Base-by-base conservation (phyloP, 352 stramenopile genomes). In the Thalassiosira allenii region DNA sequence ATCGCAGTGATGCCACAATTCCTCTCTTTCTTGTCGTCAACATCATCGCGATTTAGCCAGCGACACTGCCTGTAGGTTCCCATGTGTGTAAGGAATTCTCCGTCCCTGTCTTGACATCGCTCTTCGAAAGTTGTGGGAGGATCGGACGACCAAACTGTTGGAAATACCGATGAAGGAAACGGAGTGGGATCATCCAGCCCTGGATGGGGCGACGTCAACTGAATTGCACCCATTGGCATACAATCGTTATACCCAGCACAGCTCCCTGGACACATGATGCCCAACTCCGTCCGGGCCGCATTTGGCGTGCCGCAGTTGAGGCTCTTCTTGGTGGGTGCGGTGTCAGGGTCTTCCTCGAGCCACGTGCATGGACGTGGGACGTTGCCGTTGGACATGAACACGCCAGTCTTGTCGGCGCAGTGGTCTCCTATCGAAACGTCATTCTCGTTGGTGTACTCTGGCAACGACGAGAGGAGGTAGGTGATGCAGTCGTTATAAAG, bases 401-500 rank as follows among this genome's bases (percentile, higher is more conserved):
- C 29, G 20, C 77, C 77, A 17, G 47, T 27, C 63, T 81, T 85
- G 33, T 85, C 77, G 22, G 44, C 27, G 47, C 77, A 85, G 2
- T 27, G 23, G 62, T 81, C 27, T 11, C 77, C 70, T 14, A 80
- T 41, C 11, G 64, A 78, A 17, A 77, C 29, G 59, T 85, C 64
- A 66, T 77, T 69, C 4, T 41, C 66, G 2, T 52, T 22, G n/a
- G 37, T 41, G 34, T 61, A 76, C 37, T 52, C 27, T 43, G 63
- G 20, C 4, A 68, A 40, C 8, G 43, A 43, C 22, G 64, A 71
- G 8, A 85, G 33, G 12, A 85, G 57, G 33, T 81, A 75, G 4
- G 73, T 37, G 54, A 85, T 81, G 32, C 77, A 85, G 1, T 59
- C 77, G 65, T 85, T 85, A 43, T 85, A 84, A 17, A 85, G 37